Evolutionary conservation across 768 basidiomycete species (phyloP).

Genomic region (Mycena filopes): DNA sequence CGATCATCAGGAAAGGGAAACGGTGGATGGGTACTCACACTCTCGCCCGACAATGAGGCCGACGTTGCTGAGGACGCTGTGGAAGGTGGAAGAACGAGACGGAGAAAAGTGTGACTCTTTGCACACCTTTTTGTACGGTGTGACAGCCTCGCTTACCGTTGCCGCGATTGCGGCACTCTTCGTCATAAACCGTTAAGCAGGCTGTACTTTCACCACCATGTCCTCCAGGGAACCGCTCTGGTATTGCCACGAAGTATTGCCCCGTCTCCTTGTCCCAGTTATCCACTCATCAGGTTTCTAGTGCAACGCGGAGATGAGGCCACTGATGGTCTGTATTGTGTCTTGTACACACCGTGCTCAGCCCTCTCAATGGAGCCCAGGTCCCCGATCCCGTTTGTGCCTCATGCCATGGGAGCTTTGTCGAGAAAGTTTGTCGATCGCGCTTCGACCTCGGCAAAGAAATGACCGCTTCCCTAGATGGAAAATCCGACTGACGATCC

Average conservation of each 20-base stretch:
- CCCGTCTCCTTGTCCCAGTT: background rate
- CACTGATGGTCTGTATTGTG: slow-evolving; percentile 72
- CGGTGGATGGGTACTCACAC: slow-evolving; percentile 36
- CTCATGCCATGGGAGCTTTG: slow-evolving; percentile 83
- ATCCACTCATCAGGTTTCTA: slow-evolving; percentile 43
- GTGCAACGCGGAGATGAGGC: slow-evolving; percentile 92
- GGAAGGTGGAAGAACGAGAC: background rate
- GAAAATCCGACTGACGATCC: slow-evolving; percentile 83
- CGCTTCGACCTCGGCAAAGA: background rate
- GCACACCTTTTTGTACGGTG: background rate
- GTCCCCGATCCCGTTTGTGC: slow-evolving; percentile 86
- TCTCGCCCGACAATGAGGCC: background rate
- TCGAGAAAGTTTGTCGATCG: slow-evolving; percentile 33
- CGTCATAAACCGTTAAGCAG: slow-evolving; percentile 26
- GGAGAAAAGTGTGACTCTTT: background rate
- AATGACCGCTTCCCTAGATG: slow-evolving; percentile 57
- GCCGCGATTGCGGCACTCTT: background rate
- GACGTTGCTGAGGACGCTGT: too few species aligned
- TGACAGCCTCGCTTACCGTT: background rate
- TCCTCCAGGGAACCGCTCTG: slow-evolving; percentile 79
- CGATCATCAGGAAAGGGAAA: slow-evolving; percentile 51
- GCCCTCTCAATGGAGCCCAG: slow-evolving; percentile 49
- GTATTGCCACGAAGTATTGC: slow-evolving; percentile 77
- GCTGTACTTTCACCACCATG: slow-evolving; percentile 52
- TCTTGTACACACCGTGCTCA: slow-evolving; percentile 4